Base-by-base conservation (phyloP, 192 early-diverging fungal genomes). In the Phycomyces nitens region DNA sequence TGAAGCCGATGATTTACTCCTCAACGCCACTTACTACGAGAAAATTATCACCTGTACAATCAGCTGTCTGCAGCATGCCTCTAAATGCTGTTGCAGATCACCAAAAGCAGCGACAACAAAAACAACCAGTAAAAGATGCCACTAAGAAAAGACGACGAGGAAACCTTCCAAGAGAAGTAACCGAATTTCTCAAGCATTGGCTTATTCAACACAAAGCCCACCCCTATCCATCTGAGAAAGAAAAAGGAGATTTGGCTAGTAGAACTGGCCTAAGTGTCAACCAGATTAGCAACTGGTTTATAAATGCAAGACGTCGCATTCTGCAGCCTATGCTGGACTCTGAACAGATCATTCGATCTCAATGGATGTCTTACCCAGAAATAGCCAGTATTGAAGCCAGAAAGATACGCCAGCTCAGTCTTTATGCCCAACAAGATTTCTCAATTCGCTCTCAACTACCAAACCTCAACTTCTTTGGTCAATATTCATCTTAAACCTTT, bases 211-310 rank as follows among this genome's bases (percentile, higher is more conserved):
- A 85, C 60, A 73, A 75, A n/a, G 79, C 69, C 15, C 80, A 85
- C 56, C 83, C 83, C 22, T 85, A 83, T 54, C 83, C 83, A 5
- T 68, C 79, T 27, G 83, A 85, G 61, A 75, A 76, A 22, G 79
- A 80, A 55, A 85, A 85, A 68, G 49, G 70, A 22, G 77, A 68
- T 12, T 59, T 85, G 18, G 74, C 77, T 20, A 40, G 54, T 15
- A 70, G 70, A 26, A 85, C 83, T 41, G 73, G 77, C n/a, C 75
- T 85, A 1, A 83, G 75, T 5, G 73, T 85, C 56, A 80, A 78
- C 60, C 83, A 85, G 64, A 80, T 85, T 49, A 83, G 77, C 66
- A 82, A 85, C 54, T 85, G 83, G 83, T 85, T 85, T 69, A 85
- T 85, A 50, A 85, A 85, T 69, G 83, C 83, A 38, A 74, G 83